These are phyloP conservation scores for Chlorella ohadii DNA, from an alignment of 139 green algal species.

Conservation along the genomic window DNA sequence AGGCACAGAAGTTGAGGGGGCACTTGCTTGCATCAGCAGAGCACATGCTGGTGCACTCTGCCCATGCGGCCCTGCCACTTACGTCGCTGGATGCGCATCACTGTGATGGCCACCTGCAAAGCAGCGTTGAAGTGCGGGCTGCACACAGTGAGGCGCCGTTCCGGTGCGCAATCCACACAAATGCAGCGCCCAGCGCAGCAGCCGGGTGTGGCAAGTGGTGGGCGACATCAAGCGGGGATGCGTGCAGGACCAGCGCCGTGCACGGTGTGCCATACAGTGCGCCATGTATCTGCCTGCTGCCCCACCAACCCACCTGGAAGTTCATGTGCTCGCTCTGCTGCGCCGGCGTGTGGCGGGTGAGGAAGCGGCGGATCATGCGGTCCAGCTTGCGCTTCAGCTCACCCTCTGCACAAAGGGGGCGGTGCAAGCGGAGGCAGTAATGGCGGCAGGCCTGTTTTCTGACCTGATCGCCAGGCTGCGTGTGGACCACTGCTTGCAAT, in stretches of 20 bases:
- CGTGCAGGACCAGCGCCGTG: no score
- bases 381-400: conserved; percentile 65
- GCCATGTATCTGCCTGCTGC: background rate
- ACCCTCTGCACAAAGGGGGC: conserved; percentile 26
- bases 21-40: no score
- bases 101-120: conserved; percentile 65
- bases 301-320: background rate
- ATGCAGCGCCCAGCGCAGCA: no score
- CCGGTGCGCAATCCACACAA: no score
- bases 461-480: no score
- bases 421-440: no score
- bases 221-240: background rate
- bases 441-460: no score
- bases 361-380: conserved; percentile 71
- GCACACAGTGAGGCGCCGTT: no score
- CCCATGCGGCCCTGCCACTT: no score
- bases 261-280: background rate
- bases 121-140: background rate
- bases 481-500: no score
- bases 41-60: no score
- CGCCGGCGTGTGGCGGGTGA: conserved; percentile 49
- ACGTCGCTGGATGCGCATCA: conserved; percentile 73
- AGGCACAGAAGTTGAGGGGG: no score
- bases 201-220: conserved; percentile 57
- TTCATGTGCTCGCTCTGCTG: conserved; percentile 11